Conservation (phyloP, 306 rosid species). For the Quercus cerris region DNA sequence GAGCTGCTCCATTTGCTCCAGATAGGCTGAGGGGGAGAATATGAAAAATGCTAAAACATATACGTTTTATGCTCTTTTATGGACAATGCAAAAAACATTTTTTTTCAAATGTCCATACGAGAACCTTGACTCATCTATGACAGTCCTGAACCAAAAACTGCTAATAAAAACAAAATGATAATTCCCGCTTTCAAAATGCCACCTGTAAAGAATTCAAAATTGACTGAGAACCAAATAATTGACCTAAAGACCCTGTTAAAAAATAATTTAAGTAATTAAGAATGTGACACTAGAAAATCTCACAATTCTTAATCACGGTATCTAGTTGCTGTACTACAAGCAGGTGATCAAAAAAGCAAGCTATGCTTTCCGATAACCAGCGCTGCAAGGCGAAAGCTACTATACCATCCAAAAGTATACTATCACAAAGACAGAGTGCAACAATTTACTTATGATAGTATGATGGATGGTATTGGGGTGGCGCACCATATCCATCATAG, state of each 20-base stretch:
- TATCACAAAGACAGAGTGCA: conserved; percentile 14
- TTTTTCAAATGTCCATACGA: not conserved
- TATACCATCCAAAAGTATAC: conserved; percentile 34
- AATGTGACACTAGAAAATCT: conserved; percentile 27
- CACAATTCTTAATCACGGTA: conserved; percentile 38
- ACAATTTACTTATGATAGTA: conserved; percentile 53
- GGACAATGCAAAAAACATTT: not conserved
- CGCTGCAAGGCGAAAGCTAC: conserved; percentile 19
- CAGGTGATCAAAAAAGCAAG: conserved; percentile 29
- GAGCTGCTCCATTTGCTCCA: not conserved
- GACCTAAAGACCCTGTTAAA: conserved; percentile 22
- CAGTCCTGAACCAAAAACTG: not conserved
- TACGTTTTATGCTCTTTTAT: not conserved
- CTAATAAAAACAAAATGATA: not conserved
- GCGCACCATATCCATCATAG: conserved; percentile 51
- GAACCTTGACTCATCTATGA: not conserved
- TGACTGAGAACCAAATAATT: not conserved
- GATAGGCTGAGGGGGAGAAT: not conserved
- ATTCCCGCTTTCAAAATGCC: not conserved
- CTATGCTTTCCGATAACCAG: conserved; percentile 25
- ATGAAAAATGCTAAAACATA: not conserved
- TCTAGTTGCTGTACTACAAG: conserved; percentile 27
- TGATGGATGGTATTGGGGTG: conserved; percentile 44
- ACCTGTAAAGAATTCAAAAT: not conserved
- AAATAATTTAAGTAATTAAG: conserved; percentile 21